Conservation (phyloP, 2,329 filamentous ascomycete genomes). For the Proliferodiscus dingleyae region DNA sequence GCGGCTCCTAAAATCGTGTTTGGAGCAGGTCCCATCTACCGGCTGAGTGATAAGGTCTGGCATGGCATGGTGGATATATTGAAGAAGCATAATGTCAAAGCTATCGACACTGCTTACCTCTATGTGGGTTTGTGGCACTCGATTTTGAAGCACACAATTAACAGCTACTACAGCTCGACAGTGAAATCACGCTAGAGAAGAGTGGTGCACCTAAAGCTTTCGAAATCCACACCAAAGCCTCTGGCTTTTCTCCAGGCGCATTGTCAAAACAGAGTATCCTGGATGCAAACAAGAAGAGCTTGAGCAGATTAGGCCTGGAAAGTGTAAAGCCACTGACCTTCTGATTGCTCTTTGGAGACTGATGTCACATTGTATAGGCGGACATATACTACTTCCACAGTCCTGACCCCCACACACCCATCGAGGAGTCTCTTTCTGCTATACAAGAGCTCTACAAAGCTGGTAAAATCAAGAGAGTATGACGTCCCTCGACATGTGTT, state of each 20-base stretch:
- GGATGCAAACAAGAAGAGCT: constrained; percentile 21
- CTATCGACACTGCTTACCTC: constrained; percentile 21
- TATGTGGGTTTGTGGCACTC: constrained; percentile 16
- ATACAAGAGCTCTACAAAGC: constrained; percentile 31
- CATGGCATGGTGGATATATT: constrained; percentile 18
- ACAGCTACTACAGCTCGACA: constrained; percentile 14
- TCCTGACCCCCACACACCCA: constrained; percentile 30
- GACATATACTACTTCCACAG: constrained; percentile 57
- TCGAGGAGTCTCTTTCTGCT: constrained; percentile 31
- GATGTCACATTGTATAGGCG: constrained; percentile 35
- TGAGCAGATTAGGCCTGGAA: constrained; percentile 20
- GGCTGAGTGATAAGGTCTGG: too few species aligned
- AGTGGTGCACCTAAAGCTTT: constrained; percentile 19
- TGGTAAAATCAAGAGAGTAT: constrained; percentile 37
- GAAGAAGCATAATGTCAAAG: constrained; percentile 20
- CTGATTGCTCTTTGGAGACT: neutral
- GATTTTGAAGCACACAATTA: neutral
- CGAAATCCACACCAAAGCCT: constrained; percentile 26
- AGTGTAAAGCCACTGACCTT: constrained; percentile 15
- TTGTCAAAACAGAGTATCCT: constrained; percentile 23
- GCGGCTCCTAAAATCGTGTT: constrained; percentile 13
- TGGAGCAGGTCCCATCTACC: too few species aligned
- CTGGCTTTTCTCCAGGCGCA: constrained; percentile 14
- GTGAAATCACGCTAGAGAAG: constrained; percentile 22
- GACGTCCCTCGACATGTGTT: constrained; percentile 47